Evolutionary conservation across 768 basidiomycete species (phyloP), one percentile per base, ranked within the genome.

Genomic region (Hemileccinum rubropunctum): DNA sequence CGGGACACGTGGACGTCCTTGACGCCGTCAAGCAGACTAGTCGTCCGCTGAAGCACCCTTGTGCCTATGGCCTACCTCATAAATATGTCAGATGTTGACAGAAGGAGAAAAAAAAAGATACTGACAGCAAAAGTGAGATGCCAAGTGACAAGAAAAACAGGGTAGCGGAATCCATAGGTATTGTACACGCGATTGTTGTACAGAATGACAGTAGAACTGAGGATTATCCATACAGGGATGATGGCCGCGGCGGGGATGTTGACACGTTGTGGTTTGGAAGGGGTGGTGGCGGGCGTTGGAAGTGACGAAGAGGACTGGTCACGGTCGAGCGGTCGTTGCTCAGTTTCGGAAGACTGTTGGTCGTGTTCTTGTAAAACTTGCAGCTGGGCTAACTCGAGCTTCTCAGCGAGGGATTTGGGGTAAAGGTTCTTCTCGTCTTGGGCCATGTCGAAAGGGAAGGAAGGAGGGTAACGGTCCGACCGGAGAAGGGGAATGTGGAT

Each of bases 151-250:
- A 93, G 79, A 71, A 95, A 95, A 56, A 97, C 92, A 26, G 95
- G 95, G 74, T 76, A 97, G 62, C 82, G 81, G 76, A 97, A 97
- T 52, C 83, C 70, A 62, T 88, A 81, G 39, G 79, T 80, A 70
- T 88, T 89, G 77, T 90, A 92, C 58, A 91, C 71, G 64, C 84
- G 84, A 69, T 93, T 95, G 80, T 97, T 97, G 82, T 98, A 97
- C 51, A 97, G 83, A 72, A 98, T 98, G 65, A 98, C 95, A 8
- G 82, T 66, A 21, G 92, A 91, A 56, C 85, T 88, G 58, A 95
- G 85, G 17, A 82, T 72, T 62, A 97, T 98, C 95, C 95, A 98
- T 48, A 95, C 73, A 23, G 91, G 94, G 49, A 97, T 91, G 62
- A 94, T 89, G 48, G 78, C 71, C 1, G 82, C 63, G 1, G 88